Evolutionary conservation across 805 yeast species (phyloP).

Genomic region (Barnettozyma sp.): DNA sequence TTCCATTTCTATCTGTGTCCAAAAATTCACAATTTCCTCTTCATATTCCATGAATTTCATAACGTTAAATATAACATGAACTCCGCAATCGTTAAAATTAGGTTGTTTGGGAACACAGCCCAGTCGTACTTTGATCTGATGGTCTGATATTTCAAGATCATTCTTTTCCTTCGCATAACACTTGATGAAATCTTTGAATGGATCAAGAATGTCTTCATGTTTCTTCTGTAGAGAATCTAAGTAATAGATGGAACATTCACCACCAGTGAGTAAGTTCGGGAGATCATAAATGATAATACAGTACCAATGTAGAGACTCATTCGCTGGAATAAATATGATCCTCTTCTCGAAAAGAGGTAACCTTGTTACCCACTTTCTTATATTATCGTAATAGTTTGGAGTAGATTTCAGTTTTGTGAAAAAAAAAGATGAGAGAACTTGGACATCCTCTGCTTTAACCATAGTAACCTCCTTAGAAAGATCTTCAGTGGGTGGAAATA

Average conservation of each 20-base stretch:
- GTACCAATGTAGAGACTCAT: constrained; percentile 82
- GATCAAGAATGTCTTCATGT: constrained; percentile 44
- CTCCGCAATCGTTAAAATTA: constrained; percentile 91
- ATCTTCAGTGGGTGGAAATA: constrained; percentile 4
- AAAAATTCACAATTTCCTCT: constrained; percentile 38
- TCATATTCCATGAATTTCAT: constrained; percentile 49
- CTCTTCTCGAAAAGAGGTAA: constrained; percentile 53
- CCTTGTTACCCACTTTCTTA: constrained; percentile 73
- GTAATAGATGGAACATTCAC: constrained; percentile 31
- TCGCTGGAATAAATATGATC: constrained; percentile 71
- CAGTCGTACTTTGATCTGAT: constrained; percentile 39
- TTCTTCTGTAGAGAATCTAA: constrained; percentile 71
- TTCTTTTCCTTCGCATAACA: constrained; percentile 66
- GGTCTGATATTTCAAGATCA: constrained; percentile 37
- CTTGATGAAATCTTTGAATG: constrained; percentile 52
- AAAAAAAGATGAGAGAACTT: constrained; percentile 78
- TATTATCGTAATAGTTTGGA: constrained; percentile 47
- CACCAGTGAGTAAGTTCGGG: constrained; percentile 25
- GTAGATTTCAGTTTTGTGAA: constrained; percentile 53
- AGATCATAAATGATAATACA: constrained; percentile 63
- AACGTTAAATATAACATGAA: constrained; percentile 76
- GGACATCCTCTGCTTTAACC: constrained; percentile 30
- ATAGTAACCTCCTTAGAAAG: constrained; percentile 23
- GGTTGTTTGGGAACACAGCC: constrained; percentile 75
- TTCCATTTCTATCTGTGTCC: constrained; percentile 30